These are phyloP conservation scores for Wickerhamomyces canadensis DNA, from an alignment of 805 yeast genomes.

Conservation along the genomic window DNA sequence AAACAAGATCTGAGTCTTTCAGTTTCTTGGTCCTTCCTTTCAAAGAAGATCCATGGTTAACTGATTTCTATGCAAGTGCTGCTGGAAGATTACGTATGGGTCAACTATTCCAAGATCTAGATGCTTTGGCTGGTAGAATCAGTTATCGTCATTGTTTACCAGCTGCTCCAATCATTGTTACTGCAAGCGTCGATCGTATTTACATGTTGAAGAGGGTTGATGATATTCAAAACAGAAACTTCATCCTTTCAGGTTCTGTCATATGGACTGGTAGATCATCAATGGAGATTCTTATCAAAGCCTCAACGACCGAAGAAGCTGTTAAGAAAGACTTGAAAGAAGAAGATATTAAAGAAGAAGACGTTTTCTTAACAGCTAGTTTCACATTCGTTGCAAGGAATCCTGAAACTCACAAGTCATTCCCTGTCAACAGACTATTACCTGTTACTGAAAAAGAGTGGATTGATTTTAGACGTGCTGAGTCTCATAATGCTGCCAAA, in stretches of 20 bases:
- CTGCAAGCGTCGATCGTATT: slow-evolving; percentile 91
- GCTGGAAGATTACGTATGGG: slow-evolving; percentile 91
- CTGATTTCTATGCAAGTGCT: slow-evolving; percentile 86
- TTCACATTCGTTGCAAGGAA: slow-evolving; percentile 95
- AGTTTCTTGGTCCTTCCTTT: slow-evolving; percentile 69
- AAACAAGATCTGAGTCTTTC: slow-evolving; percentile 74
- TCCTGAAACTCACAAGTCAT: slow-evolving; percentile 85
- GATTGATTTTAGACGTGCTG: slow-evolving; percentile 83
- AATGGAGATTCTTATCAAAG: slow-evolving; percentile 91
- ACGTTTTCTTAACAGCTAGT: slow-evolving; percentile 79
- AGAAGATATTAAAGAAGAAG: slow-evolving; percentile 52
- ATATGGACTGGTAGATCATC: slow-evolving; percentile 94
- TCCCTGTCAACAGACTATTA: slow-evolving; percentile 75
- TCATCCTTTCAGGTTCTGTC: slow-evolving; percentile 83
- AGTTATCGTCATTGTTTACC: slow-evolving; percentile 93
- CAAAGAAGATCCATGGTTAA: slow-evolving; percentile 72
- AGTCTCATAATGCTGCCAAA: slow-evolving; percentile 82
- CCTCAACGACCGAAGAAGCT: slow-evolving; percentile 63
- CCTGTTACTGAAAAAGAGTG: slow-evolving; percentile 75
- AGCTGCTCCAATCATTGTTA: slow-evolving; percentile 91
- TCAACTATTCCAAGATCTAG: slow-evolving; percentile 89
- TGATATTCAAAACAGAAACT: slow-evolving; percentile 66
- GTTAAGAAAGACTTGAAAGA: slow-evolving; percentile 51
- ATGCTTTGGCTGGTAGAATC: slow-evolving; percentile 89
- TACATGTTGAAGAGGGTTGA: slow-evolving; percentile 82